Conservation (phyloP, 1,284 basidiomycete genomes). For the Puccinia coronata region DNA sequence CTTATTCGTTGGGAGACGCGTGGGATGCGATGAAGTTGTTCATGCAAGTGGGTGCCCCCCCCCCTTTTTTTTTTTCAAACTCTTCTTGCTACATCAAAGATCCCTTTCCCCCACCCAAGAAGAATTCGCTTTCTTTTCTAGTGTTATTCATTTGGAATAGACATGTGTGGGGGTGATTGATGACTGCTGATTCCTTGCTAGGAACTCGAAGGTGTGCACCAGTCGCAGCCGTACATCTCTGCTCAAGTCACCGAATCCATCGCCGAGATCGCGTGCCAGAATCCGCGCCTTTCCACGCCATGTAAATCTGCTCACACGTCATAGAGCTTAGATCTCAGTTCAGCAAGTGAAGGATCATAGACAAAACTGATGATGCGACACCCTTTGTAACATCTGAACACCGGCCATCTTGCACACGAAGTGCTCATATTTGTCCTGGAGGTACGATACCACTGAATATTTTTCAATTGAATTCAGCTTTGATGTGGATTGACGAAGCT, state of each 20-base stretch:
- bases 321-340: too few species aligned
- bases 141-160: not conserved
- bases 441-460: conserved; percentile 1
- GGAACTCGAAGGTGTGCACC: conserved; percentile 13
- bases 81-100: too few species aligned
- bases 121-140: not conserved
- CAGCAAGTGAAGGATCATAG: too few species aligned
- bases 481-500: not conserved
- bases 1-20: conserved; percentile 15
- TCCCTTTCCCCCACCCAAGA: not conserved
- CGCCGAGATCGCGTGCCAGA: conserved; percentile 41
- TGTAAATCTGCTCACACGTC: too few species aligned
- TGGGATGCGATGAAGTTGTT: conserved; percentile 40
- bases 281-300: conserved; percentile 20
- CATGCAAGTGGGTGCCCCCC: not conserved
- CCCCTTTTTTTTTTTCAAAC: not conserved
- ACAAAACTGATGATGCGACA: too few species aligned
- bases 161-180: not conserved
- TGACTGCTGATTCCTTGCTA: too few species aligned
- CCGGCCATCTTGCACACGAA: not conserved
- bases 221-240: conserved; percentile 21
- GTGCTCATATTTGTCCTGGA: conserved; percentile 5
- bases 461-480: not conserved
- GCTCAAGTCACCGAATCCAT: conserved; percentile 36
- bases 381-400: too few species aligned